Evolutionary conservation across 176 grass and related monocot species (phyloP), one percentile per base, ranked within the genome.

Genomic region (Poa pratensis): DNA sequence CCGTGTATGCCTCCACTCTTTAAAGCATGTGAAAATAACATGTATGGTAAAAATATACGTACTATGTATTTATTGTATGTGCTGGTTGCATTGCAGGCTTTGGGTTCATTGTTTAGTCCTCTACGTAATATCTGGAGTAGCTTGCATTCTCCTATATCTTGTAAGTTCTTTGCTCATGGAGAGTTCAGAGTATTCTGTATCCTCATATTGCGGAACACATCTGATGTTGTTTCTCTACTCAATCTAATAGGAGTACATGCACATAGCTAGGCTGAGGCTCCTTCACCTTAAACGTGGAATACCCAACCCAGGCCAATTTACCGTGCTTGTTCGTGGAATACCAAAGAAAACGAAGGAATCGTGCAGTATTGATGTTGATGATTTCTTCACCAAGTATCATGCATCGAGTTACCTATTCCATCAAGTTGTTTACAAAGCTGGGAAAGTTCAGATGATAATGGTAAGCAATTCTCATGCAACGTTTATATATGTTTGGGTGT

Each of bases 371-470:
- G 80, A 90, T 57, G 86, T 98, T 63, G 69, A 50, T 51, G 82
- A 89, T 58, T 98, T 94, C 83, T 98, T 95, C 88, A 94, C 91
- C 67, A 94, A 88, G 48, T 98, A 96, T 80, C 91, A 96, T 82
- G 79, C 50, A 70, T 92, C 96, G 30, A 95, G 91, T 89, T 98
- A 98, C 83, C 83, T 94, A 32, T 92, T 92, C 74, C 93, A 98
- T 88, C 96, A 98, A 90, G 82, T 95, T 80, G 86, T 94, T 80
- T 91, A 89, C 88, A 90, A 92, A 88, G 88, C 59, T 89, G 93
- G 96, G 65, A 98, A 95, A 90, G 75, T 95, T 71, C 91, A 98
- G 34, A 98, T 94, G 89, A 87, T 98, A 76, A 87, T 98, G 90
- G 96, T 96, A 84, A 82, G 69, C 28, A 28, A 28, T 51, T 40